Base-by-base conservation (phyloP, 176 grass and related monocot genomes). In the Lolium multiflorum region DNA sequence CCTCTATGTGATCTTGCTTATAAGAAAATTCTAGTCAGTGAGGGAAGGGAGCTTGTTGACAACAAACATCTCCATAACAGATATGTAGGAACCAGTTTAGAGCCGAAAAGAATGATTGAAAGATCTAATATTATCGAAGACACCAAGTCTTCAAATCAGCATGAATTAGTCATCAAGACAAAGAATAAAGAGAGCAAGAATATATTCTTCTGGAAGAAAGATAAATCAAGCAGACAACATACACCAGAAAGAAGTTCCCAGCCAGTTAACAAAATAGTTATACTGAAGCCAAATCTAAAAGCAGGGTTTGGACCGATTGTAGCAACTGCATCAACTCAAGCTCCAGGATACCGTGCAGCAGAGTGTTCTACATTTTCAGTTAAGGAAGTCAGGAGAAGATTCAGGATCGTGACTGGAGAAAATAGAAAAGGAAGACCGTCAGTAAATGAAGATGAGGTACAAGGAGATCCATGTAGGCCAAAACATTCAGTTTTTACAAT, bases 301-400 rank as follows among this genome's bases (percentile, higher is more conserved):
- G n/a, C n/a, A n/a, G n/a, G n/a, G n/a, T n/a, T n/a, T n/a, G n/a
- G n/a, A n/a, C n/a, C n/a, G 44, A 44, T 68, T 14, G 49, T 3
- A 41, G 81, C 71, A 61, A 80, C 51, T 31, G 84, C 60, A 50
- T 59, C n/a, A 26, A 43, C 55, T 75, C 81, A 47, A 88, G 28
- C 28, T 84, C 60, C 59, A 81, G 61, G 80, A 81, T 31, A 85
- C 72, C 78, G 65, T 64, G 85, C 89, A 89, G 77, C 68, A 82
- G 84, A 79, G 64, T 78, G 37, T 72, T 92, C 92, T 43, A 91
- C 87, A 77, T 97, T 97, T 94, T 97, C 94, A 71, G 81, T 97
- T 12, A 92, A 81, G 85, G 90, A 97, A 88, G 73, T 97, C 20
- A 97, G 83, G 59, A 94, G 88, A 56, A 92, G 92, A 82, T 90